These are phyloP conservation scores for Calonectria multiphialidica DNA, from an alignment of 2,329 filamentous ascomycete species.

Conservation along the genomic window DNA sequence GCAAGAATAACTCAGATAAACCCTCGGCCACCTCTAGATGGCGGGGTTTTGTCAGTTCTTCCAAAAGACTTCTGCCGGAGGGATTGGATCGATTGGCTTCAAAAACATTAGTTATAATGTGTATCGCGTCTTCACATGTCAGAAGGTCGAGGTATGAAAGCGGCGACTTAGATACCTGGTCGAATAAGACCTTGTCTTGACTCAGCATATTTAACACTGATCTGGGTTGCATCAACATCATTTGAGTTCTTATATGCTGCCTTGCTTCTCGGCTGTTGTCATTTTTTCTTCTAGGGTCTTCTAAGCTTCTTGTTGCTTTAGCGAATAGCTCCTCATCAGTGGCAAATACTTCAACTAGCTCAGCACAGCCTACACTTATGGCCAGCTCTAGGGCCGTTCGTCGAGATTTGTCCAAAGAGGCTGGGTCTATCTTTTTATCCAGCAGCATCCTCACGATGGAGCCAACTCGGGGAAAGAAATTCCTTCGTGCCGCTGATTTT, in stretches of 20 bases:
- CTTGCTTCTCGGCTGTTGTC: neutral
- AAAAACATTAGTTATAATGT: conserved; percentile 9
- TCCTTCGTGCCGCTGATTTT: neutral
- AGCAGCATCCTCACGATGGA: conserved; percentile 29
- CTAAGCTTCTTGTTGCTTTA: neutral
- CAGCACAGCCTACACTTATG: conserved; percentile 17
- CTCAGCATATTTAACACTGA: neutral
- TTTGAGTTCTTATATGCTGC: conserved; percentile 18
- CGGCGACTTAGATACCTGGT: neutral
- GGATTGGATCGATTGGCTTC: neutral
- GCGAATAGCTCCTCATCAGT: conserved; percentile 18
- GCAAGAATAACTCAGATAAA: neutral
- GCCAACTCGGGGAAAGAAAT: neutral
- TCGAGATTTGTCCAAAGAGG: neutral
- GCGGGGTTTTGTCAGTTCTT: conserved; percentile 14
- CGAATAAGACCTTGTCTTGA: neutral
- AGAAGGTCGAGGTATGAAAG: conserved; percentile 14
- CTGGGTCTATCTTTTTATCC: neutral
- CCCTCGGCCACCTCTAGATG: conserved; percentile 11
- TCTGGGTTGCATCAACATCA: conserved; percentile 25
- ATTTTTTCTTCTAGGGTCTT: neutral
- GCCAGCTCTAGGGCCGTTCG: conserved; percentile 33
- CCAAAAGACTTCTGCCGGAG: conserved; percentile 3
- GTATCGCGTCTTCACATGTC: neutral
- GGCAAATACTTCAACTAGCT: conserved; percentile 26